These are phyloP conservation scores for Plectranthus barbatus DNA, from an alignment of 257 asterid species.

Conservation along the genomic window DNA sequence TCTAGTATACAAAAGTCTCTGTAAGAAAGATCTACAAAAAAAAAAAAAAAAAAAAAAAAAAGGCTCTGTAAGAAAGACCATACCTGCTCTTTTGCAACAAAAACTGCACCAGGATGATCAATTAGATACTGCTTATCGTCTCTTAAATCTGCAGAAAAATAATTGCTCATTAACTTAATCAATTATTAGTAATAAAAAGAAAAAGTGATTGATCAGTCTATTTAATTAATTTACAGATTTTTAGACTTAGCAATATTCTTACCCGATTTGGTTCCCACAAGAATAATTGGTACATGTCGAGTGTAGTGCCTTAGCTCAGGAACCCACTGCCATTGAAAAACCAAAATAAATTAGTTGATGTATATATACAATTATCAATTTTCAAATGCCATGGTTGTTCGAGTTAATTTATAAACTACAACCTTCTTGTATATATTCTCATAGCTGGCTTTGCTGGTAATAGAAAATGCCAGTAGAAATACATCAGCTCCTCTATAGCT, in stretches of 20 bases:
- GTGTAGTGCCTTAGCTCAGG: conserved; percentile 68
- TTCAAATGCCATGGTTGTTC: too few species aligned
- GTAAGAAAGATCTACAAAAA: too few species aligned
- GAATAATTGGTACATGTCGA: conserved; percentile 59
- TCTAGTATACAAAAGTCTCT: too few species aligned
- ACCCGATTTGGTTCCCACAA: conserved; percentile 81
- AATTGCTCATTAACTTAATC: too few species aligned
- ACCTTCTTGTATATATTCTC: conserved; percentile 75
- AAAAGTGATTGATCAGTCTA: too few species aligned
- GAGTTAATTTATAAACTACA: too few species aligned
- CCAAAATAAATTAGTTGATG: neutral
- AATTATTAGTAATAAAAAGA: too few species aligned
- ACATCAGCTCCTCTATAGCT: conserved; percentile 85
- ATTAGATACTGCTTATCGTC: conserved; percentile 57
- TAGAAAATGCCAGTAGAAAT: conserved; percentile 61
- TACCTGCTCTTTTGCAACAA: conserved; percentile 58
- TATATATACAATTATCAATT: too few species aligned
- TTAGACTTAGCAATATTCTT: neutral
- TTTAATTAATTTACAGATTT: too few species aligned
- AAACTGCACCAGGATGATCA: conserved; percentile 48
- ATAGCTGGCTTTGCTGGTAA: conserved; percentile 73
- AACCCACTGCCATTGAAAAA: conserved; percentile 49
- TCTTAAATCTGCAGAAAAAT: conserved; percentile 46
- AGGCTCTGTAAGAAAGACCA: neutral
- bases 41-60: too few species aligned